Conservation (phyloP, 768 basidiomycete genomes). For the Naganishia kalamii region DNA sequence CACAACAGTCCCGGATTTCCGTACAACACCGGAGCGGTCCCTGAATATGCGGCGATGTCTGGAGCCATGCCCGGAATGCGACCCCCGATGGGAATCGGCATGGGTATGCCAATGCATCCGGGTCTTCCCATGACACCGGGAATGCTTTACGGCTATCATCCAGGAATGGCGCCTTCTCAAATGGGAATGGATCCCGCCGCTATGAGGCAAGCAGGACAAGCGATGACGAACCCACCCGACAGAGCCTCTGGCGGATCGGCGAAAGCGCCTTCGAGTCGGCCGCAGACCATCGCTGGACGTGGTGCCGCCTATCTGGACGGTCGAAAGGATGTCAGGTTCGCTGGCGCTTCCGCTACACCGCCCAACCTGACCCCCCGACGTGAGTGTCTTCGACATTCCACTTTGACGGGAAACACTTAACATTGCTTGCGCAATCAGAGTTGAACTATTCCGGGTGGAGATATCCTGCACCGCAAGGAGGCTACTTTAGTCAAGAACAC, state of each 20-base stretch:
- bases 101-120: background rate
- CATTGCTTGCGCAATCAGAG: too few relatives aligned
- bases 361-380: conserved; percentile 2
- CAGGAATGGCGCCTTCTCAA: background rate
- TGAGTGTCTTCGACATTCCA: too few relatives aligned
- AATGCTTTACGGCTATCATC: conserved; percentile 3
- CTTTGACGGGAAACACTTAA: too few relatives aligned
- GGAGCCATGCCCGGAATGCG: background rate
- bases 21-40: conserved; percentile 16
- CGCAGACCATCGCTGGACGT: background rate
- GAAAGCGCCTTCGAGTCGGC: background rate
- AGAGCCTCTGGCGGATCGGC: background rate
- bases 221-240: background rate
- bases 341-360: background rate
- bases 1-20: conserved; percentile 18
- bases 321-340: conserved; percentile 4
- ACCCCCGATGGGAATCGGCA: background rate
- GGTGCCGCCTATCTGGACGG: background rate
- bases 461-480: background rate
- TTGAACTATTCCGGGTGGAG: too few relatives aligned
- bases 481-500: background rate
- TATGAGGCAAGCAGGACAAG: background rate
- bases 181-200: background rate
- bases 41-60: conserved; percentile 3
- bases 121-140: background rate